A percentile compares a stretch with the other conserved stretches of the same genome.
Conservation (phyloP, 73 alveolate species). For the Strombidium stylifer region DNA sequence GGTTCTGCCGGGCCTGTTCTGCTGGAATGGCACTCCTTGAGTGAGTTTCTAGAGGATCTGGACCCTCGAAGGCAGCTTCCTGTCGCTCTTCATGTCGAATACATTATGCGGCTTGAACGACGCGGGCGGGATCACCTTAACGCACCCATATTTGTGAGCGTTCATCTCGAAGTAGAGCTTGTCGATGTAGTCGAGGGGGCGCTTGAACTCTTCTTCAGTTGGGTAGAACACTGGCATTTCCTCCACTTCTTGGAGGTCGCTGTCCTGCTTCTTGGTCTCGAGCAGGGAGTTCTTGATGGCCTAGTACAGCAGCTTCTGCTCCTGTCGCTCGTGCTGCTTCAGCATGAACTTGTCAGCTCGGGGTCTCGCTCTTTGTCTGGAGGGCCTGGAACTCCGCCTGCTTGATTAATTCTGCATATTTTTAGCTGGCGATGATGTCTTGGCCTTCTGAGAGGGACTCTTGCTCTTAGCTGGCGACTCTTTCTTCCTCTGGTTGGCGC, state of each 20-base stretch:
- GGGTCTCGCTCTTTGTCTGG: too few relatives aligned
- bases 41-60: conserved; percentile 48
- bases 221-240: conserved; percentile 45
- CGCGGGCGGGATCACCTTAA: conserved; percentile 71
- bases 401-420: too few relatives aligned
- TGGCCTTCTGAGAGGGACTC: too few relatives aligned
- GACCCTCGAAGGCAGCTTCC: conserved; percentile 61
- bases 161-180: conserved; percentile 42
- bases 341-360: too few relatives aligned
- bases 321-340: too few relatives aligned
- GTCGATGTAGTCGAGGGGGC: conserved; percentile 66
- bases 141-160: conserved; percentile 65
- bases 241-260: conserved; percentile 17
- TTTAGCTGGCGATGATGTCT: too few relatives aligned
- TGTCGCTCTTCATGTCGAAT: conserved; percentile 14
- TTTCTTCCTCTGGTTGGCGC: too few relatives aligned
- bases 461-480: too few relatives aligned
- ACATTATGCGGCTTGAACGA: conserved; percentile 50
- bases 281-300: conserved; percentile 53
- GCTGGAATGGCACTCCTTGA: conserved; percentile 62
- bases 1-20: conserved; percentile 42
- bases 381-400: too few relatives aligned
- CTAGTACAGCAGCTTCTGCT: too few relatives aligned
- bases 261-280: conserved; percentile 22
- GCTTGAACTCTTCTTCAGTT: conserved; percentile 60